Evolutionary conservation across 345 rosid genomes (phyloP), one percentile per base, ranked within the genome.

Genomic region (Erodium maritimum): DNA sequence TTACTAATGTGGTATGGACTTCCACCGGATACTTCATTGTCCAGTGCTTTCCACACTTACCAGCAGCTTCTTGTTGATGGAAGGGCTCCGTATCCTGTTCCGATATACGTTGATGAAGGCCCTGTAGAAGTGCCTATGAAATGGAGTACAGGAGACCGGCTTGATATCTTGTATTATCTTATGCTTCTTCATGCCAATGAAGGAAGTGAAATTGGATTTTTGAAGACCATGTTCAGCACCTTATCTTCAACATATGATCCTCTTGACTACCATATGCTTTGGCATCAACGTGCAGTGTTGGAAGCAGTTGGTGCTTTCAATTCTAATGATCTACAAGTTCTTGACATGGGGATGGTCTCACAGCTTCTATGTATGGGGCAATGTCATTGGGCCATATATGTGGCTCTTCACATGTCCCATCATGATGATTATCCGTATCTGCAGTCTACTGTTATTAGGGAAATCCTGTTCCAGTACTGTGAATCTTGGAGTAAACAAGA

Each of bases 231-330:
- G 99, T 78, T 89, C 66, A 93, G 95, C 76, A 80, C 88, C 71
- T 80, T 76, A 69, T 83, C 96, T 63, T 93, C 97, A 53, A 89
- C 96, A 45, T 57, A 83, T 61, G 96, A 93, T 80, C 95, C 97
- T 58, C 97, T 93, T 59, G 99, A 93, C 81, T 78, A 81, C 75
- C 99, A 89, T 77, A 93, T 93, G 99, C 87, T 87, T 69, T 93
- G 96, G 97, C 97, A 89, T 82, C 83, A 89, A 64, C 78, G 94
- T 59, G 89, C 77, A 52, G 79, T 85, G 55, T 63, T 93, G 69
- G 82, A 83, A 78, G 91, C 96, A 58, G 81, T 75, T 54, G 99
- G 91, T 29, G 79, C 88, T 67, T 71, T 87, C 74, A 66, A 73
- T 69, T 89, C 91, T 21, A 85, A 77, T 65, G 91, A 89, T 75